Evolutionary conservation across 371 early-diverging fungal species (phyloP), one percentile per base, ranked within the genome.

Genomic region (Capillidium rhysosporum): DNA sequence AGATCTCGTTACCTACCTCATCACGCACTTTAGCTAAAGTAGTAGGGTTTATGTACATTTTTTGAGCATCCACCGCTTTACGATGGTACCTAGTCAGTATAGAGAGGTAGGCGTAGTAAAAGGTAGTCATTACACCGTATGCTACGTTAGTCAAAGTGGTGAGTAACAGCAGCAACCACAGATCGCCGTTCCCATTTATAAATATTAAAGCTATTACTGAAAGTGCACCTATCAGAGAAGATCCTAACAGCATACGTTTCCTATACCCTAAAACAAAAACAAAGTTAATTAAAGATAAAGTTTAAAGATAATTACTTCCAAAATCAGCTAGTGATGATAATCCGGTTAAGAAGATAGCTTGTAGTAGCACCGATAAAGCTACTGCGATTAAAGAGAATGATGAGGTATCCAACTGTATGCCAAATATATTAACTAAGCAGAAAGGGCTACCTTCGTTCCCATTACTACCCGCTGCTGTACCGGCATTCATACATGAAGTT

Each of bases 271-370:
- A 43, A 7, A 18, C 21, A 43, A 18, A 7, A 43, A 43, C 7
- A 14, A 18, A 8, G 18, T 43, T 43, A 18, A 43, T 43, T n/a
- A 43, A 43, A 43, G 18, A 18, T 18, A 43, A 14, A 43, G 5
- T 16, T 18, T 14, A 14, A 16, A 43, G 14, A 43, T 14, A 43
- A 7, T 53, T 47, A 29, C 25, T 61, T 49, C 73, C 72, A 56
- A 76, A 72, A 57, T 80, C 81, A 18, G 79, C 78, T 14, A 76
- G 49, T 0, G 76, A 69, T 4, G 77, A 75, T 31, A 77, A 57
- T 25, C 66, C 63, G 53, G 76, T 70, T 56, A 76, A 72, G 23
- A 73, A 52, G 28, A 80, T 54, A 0, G 75, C 76, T 60, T 80
- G 81, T 49, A 72, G 38, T 14, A 69, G 58, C 12, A 73, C 75